Conservation (phyloP, 2,329 filamentous ascomycete species). For the Pleurostoma richardsiae region DNA sequence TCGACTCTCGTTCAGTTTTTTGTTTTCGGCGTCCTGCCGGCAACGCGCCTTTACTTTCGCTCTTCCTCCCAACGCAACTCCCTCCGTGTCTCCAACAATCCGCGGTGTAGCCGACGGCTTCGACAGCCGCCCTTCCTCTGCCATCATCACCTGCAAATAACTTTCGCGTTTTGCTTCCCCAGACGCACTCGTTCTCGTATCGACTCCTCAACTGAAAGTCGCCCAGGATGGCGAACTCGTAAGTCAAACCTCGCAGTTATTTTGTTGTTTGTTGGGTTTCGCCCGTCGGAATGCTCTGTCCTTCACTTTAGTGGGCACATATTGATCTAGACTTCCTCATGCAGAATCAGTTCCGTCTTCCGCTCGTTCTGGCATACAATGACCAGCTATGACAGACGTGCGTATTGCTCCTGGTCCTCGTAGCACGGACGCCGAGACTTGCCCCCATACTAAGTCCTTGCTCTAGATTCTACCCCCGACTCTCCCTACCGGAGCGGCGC, state of each 20-base stretch:
- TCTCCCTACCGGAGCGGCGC: slow-evolving; percentile 87
- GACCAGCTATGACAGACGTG: slow-evolving; percentile 67
- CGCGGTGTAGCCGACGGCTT: neutral
- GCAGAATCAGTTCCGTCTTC: slow-evolving; percentile 65
- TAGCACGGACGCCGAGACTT: too few species aligned
- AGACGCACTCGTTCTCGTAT: too few species aligned
- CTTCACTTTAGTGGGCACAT: slow-evolving; percentile 1
- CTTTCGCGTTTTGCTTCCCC: too few species aligned
- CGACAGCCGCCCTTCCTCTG: slow-evolving; percentile 18
- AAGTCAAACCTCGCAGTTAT: neutral
- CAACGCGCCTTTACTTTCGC: too few species aligned
- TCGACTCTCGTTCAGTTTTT: too few species aligned
- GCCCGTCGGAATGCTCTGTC: neutral
- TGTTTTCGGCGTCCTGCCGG: too few species aligned
- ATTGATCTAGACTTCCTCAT: slow-evolving; percentile 7
- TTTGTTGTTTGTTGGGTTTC: neutral
- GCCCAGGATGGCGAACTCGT: slow-evolving; percentile 10
- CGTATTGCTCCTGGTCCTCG: slow-evolving; percentile 20
- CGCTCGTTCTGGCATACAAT: slow-evolving; percentile 94
- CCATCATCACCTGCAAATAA: slow-evolving; percentile 25
- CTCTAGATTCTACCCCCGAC: slow-evolving; percentile 86
- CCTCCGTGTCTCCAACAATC: too few species aligned
- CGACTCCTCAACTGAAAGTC: neutral
- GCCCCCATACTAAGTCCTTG: too few species aligned
- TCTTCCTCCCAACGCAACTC: too few species aligned